Evolutionary conservation across 192 early-diverging fungal genomes (phyloP).

Genomic region (Thamnidium elegans): DNA sequence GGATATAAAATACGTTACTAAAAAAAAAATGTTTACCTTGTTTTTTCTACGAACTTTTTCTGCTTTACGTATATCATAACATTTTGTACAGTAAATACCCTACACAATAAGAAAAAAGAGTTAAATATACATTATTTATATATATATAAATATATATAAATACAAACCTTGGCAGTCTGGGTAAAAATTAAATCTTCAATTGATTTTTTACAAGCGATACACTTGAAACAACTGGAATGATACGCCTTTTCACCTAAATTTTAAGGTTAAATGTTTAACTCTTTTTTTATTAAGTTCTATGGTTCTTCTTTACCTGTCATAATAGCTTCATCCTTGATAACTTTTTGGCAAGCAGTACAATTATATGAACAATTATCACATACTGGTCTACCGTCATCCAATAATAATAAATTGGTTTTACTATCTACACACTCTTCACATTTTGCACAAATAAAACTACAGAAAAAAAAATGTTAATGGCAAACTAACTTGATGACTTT

Average conservation of each 20-base stretch:
- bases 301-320: conserved; percentile 59
- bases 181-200: conserved; percentile 79
- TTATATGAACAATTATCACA: conserved; percentile 81
- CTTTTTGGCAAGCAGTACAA: conserved; percentile 68
- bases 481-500: background rate
- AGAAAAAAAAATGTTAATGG: background rate
- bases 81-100: conserved; percentile 76
- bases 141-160: background rate
- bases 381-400: conserved; percentile 76
- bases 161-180: conserved; percentile 63
- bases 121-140: background rate
- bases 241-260: conserved; percentile 67
- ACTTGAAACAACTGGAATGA: conserved; percentile 77
- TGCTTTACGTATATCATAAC: conserved; percentile 66
- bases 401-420: conserved; percentile 69
- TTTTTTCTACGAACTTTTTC: conserved; percentile 45
- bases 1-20: too few relatives aligned
- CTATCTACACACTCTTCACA: conserved; percentile 70
- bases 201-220: conserved; percentile 66
- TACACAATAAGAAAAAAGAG: conserved; percentile 15
- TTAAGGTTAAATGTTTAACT: too few relatives aligned
- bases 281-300: background rate
- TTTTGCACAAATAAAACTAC: conserved; percentile 74
- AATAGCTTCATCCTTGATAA: conserved; percentile 78
- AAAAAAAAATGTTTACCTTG: background rate